Percentiles rank a stretch among this genome's conserved stretches.
Conservation (phyloP, 2,329 filamentous ascomycete genomes). For the Cordyceps cateniannulata region DNA sequence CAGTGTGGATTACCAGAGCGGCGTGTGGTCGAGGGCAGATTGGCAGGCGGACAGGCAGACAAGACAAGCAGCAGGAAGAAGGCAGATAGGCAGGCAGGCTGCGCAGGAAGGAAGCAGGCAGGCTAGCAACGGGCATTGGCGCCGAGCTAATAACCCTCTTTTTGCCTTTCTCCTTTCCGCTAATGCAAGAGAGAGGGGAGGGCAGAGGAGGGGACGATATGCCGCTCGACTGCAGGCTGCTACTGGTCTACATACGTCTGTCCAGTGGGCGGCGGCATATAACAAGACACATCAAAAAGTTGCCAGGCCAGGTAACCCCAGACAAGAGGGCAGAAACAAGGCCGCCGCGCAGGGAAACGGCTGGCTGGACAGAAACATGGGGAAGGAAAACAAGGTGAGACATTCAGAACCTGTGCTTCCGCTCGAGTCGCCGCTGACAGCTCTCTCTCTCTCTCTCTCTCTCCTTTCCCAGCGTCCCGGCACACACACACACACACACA, state of each 20-base stretch:
- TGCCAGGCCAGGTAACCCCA: not conserved
- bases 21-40: not conserved
- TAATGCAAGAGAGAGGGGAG: not conserved
- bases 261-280: not conserved
- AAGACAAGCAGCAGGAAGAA: not conserved
- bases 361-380: not conserved
- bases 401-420: not conserved
- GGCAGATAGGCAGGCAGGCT: not conserved
- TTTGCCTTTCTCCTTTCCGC: not conserved
- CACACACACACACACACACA: not conserved
- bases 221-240: not conserved
- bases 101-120: not conserved
- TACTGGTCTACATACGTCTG: not conserved
- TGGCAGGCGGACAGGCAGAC: not conserved
- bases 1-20: constrained; percentile 8
- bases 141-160: not conserved
- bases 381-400: constrained; percentile 4
- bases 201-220: not conserved
- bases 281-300: not conserved
- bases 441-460: too few relatives aligned
- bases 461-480: not conserved
- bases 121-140: not conserved
- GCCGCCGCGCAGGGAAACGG: not conserved
- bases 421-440: constrained; percentile 2
- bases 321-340: not conserved